A percentile compares a stretch with the other conserved stretches of the same genome.
These are phyloP conservation scores for Lactarius pseudohatsudake DNA, from an alignment of 768 basidiomycete species.

Conservation along the genomic window DNA sequence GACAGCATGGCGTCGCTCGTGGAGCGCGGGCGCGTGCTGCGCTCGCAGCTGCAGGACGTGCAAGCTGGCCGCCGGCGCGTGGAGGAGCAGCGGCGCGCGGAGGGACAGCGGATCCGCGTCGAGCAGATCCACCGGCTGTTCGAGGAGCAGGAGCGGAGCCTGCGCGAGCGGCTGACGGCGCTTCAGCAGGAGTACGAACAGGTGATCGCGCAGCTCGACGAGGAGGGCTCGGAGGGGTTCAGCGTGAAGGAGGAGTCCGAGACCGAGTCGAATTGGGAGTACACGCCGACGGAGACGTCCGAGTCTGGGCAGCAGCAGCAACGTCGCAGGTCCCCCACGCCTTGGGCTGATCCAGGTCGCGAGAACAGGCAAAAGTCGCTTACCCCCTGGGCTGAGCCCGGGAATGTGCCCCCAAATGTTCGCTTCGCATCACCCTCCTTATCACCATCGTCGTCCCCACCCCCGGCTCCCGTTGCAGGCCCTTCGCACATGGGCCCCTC, in stretches of 20 bases:
- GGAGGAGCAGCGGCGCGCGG: background rate
- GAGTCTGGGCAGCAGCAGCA: background rate
- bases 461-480: background rate
- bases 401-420: background rate
- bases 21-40: conserved; percentile 1
- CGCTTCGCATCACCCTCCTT: background rate
- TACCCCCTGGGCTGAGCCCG: conserved; percentile 3
- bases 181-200: conserved; percentile 5
- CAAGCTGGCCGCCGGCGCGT: background rate
- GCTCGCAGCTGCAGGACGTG: background rate
- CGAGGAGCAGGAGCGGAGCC: background rate
- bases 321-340: background rate
- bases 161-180: background rate
- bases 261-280: background rate
- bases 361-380: conserved; percentile 3
- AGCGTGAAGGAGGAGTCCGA: conserved; percentile 1
- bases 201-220: background rate
- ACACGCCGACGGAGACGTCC: conserved; percentile 6
- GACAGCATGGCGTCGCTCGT: conserved; percentile 15
- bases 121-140: background rate
- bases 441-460: background rate
- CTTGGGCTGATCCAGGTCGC: background rate
- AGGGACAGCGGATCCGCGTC: background rate
- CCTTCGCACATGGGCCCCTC: background rate
- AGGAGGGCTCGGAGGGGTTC: background rate